phyloP scores from a whole-genome alignment of 176 grass and related monocot genomes.

The Triticum urartu region DNA sequence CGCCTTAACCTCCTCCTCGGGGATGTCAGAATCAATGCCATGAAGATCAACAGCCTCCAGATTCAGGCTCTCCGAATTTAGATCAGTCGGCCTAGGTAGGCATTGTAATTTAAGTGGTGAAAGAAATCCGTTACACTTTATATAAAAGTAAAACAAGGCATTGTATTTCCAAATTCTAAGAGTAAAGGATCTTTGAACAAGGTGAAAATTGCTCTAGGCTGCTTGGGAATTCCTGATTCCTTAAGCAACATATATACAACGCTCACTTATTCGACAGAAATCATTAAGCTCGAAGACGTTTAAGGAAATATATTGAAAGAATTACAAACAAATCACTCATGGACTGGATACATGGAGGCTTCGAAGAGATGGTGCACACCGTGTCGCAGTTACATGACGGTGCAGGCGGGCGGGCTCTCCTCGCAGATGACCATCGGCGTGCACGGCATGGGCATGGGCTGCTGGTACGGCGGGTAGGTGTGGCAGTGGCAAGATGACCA shows the following conservation, averaged over 20 bases:
- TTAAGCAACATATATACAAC: background rate
- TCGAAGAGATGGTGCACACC: background rate
- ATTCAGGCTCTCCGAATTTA: too few species aligned
- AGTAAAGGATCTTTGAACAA: background rate
- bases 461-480: conserved; percentile 12
- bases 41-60: too few species aligned
- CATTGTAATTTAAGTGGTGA: too few species aligned
- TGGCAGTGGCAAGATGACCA: conserved; percentile 10
- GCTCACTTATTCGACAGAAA: background rate
- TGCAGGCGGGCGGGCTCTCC: conserved; percentile 22
- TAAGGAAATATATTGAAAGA: background rate
- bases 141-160: background rate
- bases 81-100: too few species aligned
- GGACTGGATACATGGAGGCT: background rate
- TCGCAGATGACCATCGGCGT: conserved; percentile 20
- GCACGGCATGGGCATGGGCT: background rate
- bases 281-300: background rate
- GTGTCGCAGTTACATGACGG: conserved; percentile 26
- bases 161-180: background rate
- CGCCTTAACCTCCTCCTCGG: too few species aligned
- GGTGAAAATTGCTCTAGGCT: background rate
- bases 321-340: background rate
- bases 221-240: background rate
- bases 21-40: too few species aligned
- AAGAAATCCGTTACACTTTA: too few species aligned